Evolutionary conservation across 768 basidiomycete species (phyloP), one percentile per base, ranked within the genome.

Genomic region (Lentinula edodes): DNA sequence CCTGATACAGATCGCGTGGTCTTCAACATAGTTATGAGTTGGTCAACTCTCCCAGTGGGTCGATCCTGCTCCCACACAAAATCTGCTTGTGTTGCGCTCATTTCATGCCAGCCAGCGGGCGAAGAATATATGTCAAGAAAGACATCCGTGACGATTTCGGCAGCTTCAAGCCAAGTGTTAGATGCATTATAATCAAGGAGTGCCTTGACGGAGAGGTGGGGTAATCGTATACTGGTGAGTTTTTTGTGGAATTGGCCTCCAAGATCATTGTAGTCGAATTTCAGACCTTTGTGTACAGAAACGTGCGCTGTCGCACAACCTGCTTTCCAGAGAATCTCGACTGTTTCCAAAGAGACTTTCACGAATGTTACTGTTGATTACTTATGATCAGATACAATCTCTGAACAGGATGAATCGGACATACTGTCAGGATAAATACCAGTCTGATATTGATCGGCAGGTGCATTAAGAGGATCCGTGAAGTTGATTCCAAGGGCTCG

Each of bases 401-500:
- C 5, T 28, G 34, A 9, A 59, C 12, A 50, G 38, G 53, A n/a
- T 54, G 35, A 23, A 61, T 15, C 36, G 45, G 10, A 69, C 85
- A 66, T 66, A 92, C 94, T 82, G 74, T 98, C 96, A 12, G 93
- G 91, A 66, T 90, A 89, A 8, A 81, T 62, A 32, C 80, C 79
- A 6, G 87, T 76, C 35, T 78, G 69, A 66, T 86, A 90, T 50
- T 87, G 87, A 2, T 76, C 69, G 0, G 94, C 89, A 16, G 95
- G 93, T 1, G 93, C 85, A 69, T 98, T 97, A 57, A 87, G 77
- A 1, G 80, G 66, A 69, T 98, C 96, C 1, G 77, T 71, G 68
- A 86, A 95, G 65, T 90, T 92, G 63, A 86, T 69, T 6, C 79
- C 78, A 63, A 97, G 89, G 0, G 85, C 78, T 42, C 78, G 75